Conservation (phyloP, 2,329 filamentous ascomycete genomes). For the Cercospora sp. region DNA sequence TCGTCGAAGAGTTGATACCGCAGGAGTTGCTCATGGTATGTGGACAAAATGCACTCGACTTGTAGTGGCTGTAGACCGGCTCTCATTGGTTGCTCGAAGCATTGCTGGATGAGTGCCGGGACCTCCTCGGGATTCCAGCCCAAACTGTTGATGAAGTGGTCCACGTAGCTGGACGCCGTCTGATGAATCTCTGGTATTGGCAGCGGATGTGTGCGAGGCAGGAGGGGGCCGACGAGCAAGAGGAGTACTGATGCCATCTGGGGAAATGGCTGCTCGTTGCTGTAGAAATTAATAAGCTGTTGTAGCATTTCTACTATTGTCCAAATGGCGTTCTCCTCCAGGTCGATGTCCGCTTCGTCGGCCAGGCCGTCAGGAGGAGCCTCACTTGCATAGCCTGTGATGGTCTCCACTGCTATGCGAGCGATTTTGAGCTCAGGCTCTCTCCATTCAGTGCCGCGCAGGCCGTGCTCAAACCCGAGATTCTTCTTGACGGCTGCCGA, state of each 20-base stretch:
- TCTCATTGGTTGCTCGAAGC: slow-evolving; percentile 44
- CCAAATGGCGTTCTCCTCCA: slow-evolving; percentile 40
- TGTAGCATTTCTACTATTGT: slow-evolving; percentile 47
- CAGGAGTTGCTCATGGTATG: slow-evolving; percentile 59
- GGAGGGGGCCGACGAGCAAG: slow-evolving; percentile 48
- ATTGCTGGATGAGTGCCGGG: slow-evolving; percentile 42
- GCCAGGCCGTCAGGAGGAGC: slow-evolving; percentile 19
- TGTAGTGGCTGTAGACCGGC: slow-evolving; percentile 53
- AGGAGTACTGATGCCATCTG: slow-evolving; percentile 52
- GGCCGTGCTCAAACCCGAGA: neutral
- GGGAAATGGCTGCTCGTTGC: slow-evolving; percentile 44
- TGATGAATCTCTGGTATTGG: slow-evolving; percentile 36
- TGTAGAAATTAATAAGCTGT: slow-evolving; percentile 46
- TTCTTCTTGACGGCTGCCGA: neutral
- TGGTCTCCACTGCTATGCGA: slow-evolving; percentile 13
- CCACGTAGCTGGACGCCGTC: slow-evolving; percentile 45
- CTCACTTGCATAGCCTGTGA: slow-evolving; percentile 2
- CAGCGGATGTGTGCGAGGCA: slow-evolving; percentile 45
- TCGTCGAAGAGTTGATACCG: slow-evolving; percentile 50
- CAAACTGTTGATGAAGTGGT: slow-evolving; percentile 43
- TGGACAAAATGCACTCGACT: slow-evolving; percentile 56
- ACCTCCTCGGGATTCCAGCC: slow-evolving; percentile 37
- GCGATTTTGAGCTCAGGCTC: slow-evolving; percentile 13
- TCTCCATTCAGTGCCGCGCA: neutral
- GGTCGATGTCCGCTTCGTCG: slow-evolving; percentile 27